phyloP scores from a whole-genome alignment of 371 early-diverging fungal species.

The Rhizomucor pusillus region DNA sequence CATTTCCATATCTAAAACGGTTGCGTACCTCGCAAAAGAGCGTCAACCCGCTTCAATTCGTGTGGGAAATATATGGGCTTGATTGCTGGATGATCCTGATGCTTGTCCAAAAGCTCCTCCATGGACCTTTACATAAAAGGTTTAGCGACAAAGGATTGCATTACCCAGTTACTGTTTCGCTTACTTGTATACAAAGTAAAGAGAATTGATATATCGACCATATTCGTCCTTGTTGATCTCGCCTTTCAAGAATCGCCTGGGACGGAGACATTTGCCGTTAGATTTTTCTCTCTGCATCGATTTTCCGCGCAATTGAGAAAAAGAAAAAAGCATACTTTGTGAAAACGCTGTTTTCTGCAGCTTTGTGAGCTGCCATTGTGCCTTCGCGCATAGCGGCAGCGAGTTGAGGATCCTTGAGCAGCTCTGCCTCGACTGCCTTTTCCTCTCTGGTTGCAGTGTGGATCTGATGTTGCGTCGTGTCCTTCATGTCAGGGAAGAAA shows the following conservation, averaged over 20 bases:
- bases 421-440: slow-evolving; percentile 2
- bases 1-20: not conserved
- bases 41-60: slow-evolving; percentile 44
- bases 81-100: slow-evolving; percentile 49
- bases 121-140: slow-evolving; percentile 30
- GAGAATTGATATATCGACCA: slow-evolving; percentile 44
- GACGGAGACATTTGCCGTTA: not conserved
- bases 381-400: slow-evolving; percentile 56
- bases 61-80: slow-evolving; percentile 54
- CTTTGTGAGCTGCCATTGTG: slow-evolving; percentile 56
- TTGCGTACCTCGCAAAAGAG: slow-evolving; percentile 37
- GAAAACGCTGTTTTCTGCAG: slow-evolving; percentile 59
- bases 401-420: slow-evolving; percentile 43
- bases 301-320: not conserved
- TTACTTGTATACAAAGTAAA: slow-evolving; percentile 50
- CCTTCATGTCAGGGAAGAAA: slow-evolving; percentile 12
- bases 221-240: slow-evolving; percentile 46
- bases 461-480: not conserved
- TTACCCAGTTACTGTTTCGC: not conserved
- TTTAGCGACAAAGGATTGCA: not conserved
- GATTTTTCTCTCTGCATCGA: not conserved
- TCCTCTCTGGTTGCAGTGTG: slow-evolving; percentile 2
- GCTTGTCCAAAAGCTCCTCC: slow-evolving; percentile 49
- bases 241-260: slow-evolving; percentile 46
- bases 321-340: slow-evolving; percentile 55